phyloP scores from a whole-genome alignment of 192 early-diverging fungal species.

The Kappamyces sp. region DNA sequence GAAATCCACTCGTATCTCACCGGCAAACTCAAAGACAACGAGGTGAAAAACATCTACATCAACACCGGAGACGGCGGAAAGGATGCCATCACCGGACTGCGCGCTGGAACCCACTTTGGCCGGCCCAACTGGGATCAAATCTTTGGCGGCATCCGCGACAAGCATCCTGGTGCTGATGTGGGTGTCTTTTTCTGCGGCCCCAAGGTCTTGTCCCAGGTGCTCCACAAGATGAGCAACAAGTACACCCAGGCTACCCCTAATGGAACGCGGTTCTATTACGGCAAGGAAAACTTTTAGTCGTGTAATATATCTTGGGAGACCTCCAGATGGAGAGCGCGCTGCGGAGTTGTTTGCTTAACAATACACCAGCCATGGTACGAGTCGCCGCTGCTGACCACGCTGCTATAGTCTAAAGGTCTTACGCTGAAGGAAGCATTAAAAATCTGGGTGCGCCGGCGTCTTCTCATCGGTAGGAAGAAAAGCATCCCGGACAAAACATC shows the following conservation, averaged over 20 bases:
- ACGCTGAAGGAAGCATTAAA: constrained; percentile 23
- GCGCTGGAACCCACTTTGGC: constrained; percentile 71
- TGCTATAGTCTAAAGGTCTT: constrained; percentile 16
- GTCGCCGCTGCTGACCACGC: too few species aligned
- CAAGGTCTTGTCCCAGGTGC: constrained; percentile 54
- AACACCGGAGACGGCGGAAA: constrained; percentile 55
- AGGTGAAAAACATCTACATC: constrained; percentile 60
- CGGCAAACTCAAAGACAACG: constrained; percentile 56
- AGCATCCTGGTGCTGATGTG: constrained; percentile 68
- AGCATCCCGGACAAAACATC: constrained; percentile 28
- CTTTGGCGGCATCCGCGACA: constrained; percentile 56
- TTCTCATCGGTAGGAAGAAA: constrained; percentile 35
- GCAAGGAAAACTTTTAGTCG: constrained; percentile 56
- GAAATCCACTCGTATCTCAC: constrained; percentile 80
- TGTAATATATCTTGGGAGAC: neutral
- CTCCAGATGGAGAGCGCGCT: neutral
- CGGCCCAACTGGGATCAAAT: constrained; percentile 72
- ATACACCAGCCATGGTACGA: too few species aligned
- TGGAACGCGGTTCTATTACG: constrained; percentile 70
- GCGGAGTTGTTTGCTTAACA: neutral
- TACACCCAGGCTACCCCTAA: constrained; percentile 53
- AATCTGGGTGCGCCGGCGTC: constrained; percentile 5
- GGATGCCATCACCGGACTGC: constrained; percentile 69
- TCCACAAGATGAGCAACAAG: constrained; percentile 60
- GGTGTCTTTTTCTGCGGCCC: constrained; percentile 89